Base-by-base conservation (phyloP, 768 basidiomycete genomes). In the Tephrocybe rancida region DNA sequence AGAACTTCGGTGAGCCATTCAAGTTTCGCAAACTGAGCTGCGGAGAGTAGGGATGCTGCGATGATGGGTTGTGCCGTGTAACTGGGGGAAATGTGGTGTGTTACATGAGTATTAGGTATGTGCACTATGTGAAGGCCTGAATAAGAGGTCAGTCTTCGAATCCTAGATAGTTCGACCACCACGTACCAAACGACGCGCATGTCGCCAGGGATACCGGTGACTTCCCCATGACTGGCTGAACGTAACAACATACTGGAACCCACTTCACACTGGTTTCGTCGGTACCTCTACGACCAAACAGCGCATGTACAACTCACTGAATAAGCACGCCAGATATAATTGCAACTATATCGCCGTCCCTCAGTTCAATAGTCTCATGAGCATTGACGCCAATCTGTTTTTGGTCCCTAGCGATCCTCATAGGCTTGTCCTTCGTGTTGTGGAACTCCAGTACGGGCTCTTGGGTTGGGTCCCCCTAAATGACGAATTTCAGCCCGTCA, bases 1-100 rank as follows among this genome's bases (percentile, higher is more conserved):
- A 90, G 54, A 26, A 89, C 62, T 50, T 90, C 84, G 6, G 68
- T 66, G 22, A 91, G 67, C 90, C 90, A 92, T 43, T 86, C 84
- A 0, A 78, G 73, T 52, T 76, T 89, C 27, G 87, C 87, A 44
- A 91, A 78, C 10, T 77, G 74, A 13, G 79, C 74, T 0, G 79
- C 72, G 3, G 80, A 79, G 14, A 91, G 67, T 9, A 92, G 74
- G 11, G 89, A 88, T 0, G 78, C 69, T 0, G 82, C 83, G 21
- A 84, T 71, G 0, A 74, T 55, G 0, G 83, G 68, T 7, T 74
- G 79, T n/a, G 83, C 71, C 3, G 73, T 64, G 50, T 79, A 82
- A 19, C 74, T 76, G 3, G 82, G 59, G 3, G 76, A 75, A 46
- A 91, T 73, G 63, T 90, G 86, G 57, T 92, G 88, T 0, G 88